Conservation (phyloP, 176 grass and related monocot species). For the Phyllostachys edulis region DNA sequence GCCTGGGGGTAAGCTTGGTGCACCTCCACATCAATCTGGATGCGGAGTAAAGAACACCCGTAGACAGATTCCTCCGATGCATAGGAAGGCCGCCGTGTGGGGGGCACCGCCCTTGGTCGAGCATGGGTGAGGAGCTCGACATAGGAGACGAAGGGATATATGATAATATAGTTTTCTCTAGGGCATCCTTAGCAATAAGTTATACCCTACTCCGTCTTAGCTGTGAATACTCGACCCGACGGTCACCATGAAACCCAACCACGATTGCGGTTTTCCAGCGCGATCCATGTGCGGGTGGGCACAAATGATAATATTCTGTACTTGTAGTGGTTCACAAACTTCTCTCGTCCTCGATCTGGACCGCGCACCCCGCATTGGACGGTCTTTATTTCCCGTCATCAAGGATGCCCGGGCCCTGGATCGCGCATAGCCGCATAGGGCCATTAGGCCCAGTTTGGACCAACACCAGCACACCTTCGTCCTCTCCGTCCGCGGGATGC, state of each 20-base stretch:
- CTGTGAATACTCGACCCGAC: too few species aligned
- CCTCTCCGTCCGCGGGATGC: slow-evolving; percentile 4
- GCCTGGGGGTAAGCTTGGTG: neutral
- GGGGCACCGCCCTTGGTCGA: neutral
- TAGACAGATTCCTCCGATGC: neutral
- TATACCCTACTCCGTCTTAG: too few species aligned
- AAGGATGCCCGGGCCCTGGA: too few species aligned
- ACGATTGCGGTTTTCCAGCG: too few species aligned
- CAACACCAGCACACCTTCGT: neutral
- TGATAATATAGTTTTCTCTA: too few species aligned
- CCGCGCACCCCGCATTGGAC: neutral
- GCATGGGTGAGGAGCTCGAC: neutral
- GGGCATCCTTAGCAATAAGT: too few species aligned
- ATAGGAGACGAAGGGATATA: neutral
- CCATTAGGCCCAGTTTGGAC: neutral
- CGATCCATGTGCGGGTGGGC: too few species aligned
- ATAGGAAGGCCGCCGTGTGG: neutral
- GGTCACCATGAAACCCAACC: too few species aligned
- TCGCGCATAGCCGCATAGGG: too few species aligned
- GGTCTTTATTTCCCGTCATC: neutral
- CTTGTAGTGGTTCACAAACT: too few species aligned
- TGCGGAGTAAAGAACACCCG: neutral
- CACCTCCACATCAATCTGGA: neutral
- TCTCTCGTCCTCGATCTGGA: neutral
- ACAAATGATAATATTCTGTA: too few species aligned